A percentile compares a stretch with the other conserved stretches of the same genome.
These are phyloP conservation scores for Debaryomyces robertsiae DNA, from an alignment of 1,139 yeast species.

Conservation along the genomic window DNA sequence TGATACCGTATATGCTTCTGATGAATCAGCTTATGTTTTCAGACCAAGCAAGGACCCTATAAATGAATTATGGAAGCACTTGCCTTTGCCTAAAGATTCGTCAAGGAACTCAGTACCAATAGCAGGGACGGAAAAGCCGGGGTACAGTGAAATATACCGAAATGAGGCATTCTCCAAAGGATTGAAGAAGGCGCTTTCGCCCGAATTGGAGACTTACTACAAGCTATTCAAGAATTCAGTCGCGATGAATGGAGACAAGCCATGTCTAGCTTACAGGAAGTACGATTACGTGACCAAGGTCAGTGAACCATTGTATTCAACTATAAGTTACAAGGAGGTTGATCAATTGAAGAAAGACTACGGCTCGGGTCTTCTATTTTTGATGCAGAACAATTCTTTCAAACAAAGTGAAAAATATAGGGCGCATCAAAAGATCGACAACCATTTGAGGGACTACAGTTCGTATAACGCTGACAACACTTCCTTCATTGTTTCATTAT, in stretches of 20 bases:
- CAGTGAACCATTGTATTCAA: constrained; percentile 23
- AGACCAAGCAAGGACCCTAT: constrained; percentile 17
- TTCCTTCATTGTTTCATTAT: constrained; percentile 39
- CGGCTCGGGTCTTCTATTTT: constrained; percentile 37
- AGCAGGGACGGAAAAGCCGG: constrained; percentile 33
- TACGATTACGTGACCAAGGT: constrained; percentile 31
- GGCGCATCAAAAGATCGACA: constrained; percentile 30
- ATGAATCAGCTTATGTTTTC: constrained; percentile 24
- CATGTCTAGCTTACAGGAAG: constrained; percentile 35
- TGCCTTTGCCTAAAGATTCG: constrained; percentile 28
- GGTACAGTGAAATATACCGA: constrained; percentile 37
- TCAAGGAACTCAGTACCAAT: constrained; percentile 26
- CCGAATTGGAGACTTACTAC: constrained; percentile 34
- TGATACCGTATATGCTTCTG: constrained; percentile 12
- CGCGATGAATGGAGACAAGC: constrained; percentile 20
- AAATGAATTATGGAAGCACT: constrained; percentile 14
- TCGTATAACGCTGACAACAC: constrained; percentile 25
- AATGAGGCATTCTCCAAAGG: constrained; percentile 27
- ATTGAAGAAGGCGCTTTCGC: constrained; percentile 25
- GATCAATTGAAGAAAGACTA: constrained; percentile 25
- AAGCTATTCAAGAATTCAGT: constrained; percentile 28
- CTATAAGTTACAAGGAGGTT: constrained; percentile 16
- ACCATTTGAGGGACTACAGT: constrained; percentile 26
- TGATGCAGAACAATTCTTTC: constrained; percentile 33
- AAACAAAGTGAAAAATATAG: constrained; percentile 22